phyloP scores from a whole-genome alignment of 192 early-diverging fungal species.

The Pilaira anomala region DNA sequence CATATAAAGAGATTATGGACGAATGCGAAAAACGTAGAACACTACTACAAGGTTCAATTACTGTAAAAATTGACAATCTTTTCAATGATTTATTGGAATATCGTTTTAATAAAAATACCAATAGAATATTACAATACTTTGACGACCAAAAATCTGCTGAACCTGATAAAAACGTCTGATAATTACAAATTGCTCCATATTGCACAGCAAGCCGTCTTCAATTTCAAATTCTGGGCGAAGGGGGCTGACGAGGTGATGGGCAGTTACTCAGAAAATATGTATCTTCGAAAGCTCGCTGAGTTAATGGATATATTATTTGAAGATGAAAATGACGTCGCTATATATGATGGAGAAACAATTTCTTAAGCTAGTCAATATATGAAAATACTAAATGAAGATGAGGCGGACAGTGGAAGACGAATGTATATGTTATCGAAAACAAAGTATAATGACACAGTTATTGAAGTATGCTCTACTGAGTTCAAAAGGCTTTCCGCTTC shows the following conservation, averaged over 20 bases:
- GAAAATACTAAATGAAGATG: constrained; percentile 1
- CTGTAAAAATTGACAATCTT: no score
- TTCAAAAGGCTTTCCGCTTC: constrained; percentile 1
- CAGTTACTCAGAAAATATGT: constrained; percentile 8
- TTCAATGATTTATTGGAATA: no score
- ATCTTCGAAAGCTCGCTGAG: no score
- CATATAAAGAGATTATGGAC: no score
- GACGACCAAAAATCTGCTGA: constrained; percentile 4
- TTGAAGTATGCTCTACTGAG: constrained; percentile 2
- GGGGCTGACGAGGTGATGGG: constrained; percentile 2
- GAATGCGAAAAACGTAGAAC: no score
- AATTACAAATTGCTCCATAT: constrained; percentile 6
- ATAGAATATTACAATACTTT: constrained; percentile 16
- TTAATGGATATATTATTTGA: constrained; percentile 14
- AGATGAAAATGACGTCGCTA: constrained; percentile 4
- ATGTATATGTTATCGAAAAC: neutral
- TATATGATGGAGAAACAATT: constrained; percentile 7
- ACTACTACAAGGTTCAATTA: no score
- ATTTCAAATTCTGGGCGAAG: constrained; percentile 8
- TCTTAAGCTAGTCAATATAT: neutral
- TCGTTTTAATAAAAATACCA: neutral
- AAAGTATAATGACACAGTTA: constrained; percentile 1
- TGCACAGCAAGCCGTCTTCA: constrained; percentile 5
- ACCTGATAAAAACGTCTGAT: constrained; percentile 8
- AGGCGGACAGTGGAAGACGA: neutral